Conservation (phyloP, 352 stramenopile species). For the Phytopythium montanum region DNA sequence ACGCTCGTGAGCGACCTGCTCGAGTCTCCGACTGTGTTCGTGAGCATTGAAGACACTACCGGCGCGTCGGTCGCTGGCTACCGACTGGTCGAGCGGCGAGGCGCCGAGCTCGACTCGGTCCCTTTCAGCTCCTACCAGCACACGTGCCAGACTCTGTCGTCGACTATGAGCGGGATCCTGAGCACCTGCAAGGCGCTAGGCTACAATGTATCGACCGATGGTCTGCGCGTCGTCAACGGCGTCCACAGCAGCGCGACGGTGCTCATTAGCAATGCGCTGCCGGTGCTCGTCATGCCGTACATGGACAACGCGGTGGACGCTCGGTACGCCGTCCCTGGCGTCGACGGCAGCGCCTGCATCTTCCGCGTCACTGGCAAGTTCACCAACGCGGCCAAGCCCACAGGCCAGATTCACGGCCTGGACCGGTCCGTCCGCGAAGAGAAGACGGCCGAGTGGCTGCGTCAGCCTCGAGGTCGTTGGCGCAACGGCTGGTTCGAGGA, state of each 20-base stretch:
- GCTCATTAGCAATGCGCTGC: slow-evolving; percentile 8
- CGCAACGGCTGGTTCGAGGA: slow-evolving; percentile 5
- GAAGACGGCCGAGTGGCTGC: slow-evolving; percentile 26
- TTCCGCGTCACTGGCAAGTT: slow-evolving; percentile 11
- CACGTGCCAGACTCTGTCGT: neutral
- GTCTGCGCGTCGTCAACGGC: neutral
- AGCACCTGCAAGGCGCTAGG: neutral
- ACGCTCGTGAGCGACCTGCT: neutral
- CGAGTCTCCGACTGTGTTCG: neutral
- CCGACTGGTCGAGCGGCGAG: neutral
- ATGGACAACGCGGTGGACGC: slow-evolving; percentile 8
- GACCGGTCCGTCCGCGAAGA: slow-evolving; percentile 10
- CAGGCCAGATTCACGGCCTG: neutral
- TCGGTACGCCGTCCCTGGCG: slow-evolving; percentile 6
- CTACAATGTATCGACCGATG: neutral
- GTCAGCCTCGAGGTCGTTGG: neutral
- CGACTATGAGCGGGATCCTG: neutral
- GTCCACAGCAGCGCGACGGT: neutral
- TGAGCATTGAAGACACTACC: neutral
- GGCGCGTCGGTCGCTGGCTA: neutral
- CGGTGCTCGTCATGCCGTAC: slow-evolving; percentile 13
- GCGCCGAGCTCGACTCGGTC: neutral
- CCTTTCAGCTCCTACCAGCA: neutral
- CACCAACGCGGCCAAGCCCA: neutral
- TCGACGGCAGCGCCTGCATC: slow-evolving; percentile 13